Evolutionary conservation across 139 green algal genomes (phyloP).

Genomic region (Trebouxia sp.): DNA sequence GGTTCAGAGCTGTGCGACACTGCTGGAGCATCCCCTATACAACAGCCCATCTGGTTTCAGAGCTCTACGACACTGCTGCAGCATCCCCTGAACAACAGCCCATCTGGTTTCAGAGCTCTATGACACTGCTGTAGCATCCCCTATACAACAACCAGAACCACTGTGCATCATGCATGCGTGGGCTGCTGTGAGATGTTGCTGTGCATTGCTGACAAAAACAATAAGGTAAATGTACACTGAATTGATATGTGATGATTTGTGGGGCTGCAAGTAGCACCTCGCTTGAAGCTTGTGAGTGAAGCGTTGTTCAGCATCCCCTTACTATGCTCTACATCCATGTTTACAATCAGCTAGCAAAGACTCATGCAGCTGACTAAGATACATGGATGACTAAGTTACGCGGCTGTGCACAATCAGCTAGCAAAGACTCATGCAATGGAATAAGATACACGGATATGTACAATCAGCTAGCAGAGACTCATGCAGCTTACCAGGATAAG

Average conservation of each 20-base stretch:
- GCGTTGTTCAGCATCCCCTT: slow-evolving; percentile 41
- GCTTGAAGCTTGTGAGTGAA: background rate
- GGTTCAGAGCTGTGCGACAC: background rate
- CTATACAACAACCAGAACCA: too few species aligned
- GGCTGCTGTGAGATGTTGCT: too few species aligned
- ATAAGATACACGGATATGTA: slow-evolving; percentile 18
- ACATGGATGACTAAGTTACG: slow-evolving; percentile 10
- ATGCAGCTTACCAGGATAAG: background rate
- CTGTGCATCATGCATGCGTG: too few species aligned
- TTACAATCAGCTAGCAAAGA: slow-evolving; percentile 35
- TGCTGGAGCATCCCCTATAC: too few species aligned
- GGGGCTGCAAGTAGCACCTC: slow-evolving; percentile 19
- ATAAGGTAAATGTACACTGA: too few species aligned
- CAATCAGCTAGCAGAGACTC: background rate
- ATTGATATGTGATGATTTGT: background rate
- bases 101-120: too few species aligned
- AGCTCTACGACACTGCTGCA: too few species aligned
- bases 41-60: background rate
- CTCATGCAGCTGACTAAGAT: slow-evolving; percentile 22
- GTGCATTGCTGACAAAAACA: too few species aligned
- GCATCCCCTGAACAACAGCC: too few species aligned
- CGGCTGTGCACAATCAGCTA: slow-evolving; percentile 30
- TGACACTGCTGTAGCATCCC: background rate
- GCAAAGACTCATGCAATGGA: background rate
- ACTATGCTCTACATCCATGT: slow-evolving; percentile 39